Base-by-base conservation (phyloP, 352 stramenopile species). In the Phytopythium montanum region DNA sequence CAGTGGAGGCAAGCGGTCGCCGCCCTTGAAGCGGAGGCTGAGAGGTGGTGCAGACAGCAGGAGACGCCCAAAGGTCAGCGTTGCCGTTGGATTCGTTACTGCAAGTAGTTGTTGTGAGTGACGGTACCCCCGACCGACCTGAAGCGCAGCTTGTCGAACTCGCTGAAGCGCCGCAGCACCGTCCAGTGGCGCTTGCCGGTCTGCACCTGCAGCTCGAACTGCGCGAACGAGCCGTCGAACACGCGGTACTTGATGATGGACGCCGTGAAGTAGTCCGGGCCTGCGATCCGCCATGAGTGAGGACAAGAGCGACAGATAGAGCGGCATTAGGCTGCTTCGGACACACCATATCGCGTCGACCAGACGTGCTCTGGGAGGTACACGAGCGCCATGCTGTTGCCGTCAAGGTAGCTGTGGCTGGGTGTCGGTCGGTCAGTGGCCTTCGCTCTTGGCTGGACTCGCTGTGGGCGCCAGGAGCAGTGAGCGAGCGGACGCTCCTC, bases 251-350 rank as follows among this genome's bases (percentile, higher is more conserved):
- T 70, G 54, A 87, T 72, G 42, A 88, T 81, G 19, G 74, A 68
- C 50, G 85, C 78, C 0, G 82, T 92, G 60, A 90, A 92, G 67
- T 90, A 92, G 61, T 92, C 79, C 0, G 76, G 68, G 5, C 81
- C 81, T 91, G 57, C 59, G 33, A 12, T 25, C 10, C n/a, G 51
- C 14, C 41, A 55, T 19, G n/a, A 4, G 25, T 44, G 31, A 45
- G 0, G 57, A 39, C 29, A 38, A 26, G 39, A 25, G 19, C 6
- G 7, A 21, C 39, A 1, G 5, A 25, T 9, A 13, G 16, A 25
- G 10, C 3, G 19, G 6, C 39, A 10, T 23, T 39, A n/a, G n/a
- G n/a, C 23, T 6, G 21, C 5, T 28, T 12, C 14, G 29, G 6
- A 73, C 75, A 53, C 66, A 90, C 82, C 82, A 54, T 89, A 92